Base-by-base conservation (phyloP, 164 flowering plant species). In the Stephania yunnanensis region DNA sequence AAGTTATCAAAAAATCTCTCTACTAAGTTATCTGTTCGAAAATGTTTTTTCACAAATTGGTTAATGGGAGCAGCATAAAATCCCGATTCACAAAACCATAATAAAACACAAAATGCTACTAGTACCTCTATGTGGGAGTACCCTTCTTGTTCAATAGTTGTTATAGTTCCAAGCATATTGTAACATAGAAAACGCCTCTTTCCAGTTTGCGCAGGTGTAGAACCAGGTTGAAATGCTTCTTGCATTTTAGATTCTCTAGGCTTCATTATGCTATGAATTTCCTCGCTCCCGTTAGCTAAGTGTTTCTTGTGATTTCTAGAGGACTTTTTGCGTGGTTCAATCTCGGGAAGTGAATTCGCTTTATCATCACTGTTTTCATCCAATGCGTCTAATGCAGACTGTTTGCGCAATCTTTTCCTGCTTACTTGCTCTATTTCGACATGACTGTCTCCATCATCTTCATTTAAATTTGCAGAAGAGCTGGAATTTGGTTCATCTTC, bases 131-230 rank as follows among this genome's bases (percentile, higher is more conserved):
- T 86, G 81, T 94, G 99, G 73, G 89, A 88, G 75, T 87, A 89
- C 48, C 92, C 98, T 71, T 91, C 98, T 80, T 87, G 86, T 69
- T 91, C 90, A 72, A 89, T 84, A 31, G 97, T 83, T 15, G 97
- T 94, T 82, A 96, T 87, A 77, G 85, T 80, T 81, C 99, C 99
- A 52, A 96, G 86, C 97, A 96, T 94, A 80, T 91, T 92, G 84
- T 96, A 96, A 84, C 97, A 96, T 72, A 96, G 82, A 77, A 96
- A 96, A 52, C 78, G 89, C 79, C 91, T 81, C 79, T 90, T 94
- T 66, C 92, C 98, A 70, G 85, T 85, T 76, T 89, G 94, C 11
- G 71, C 75, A 44, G 97, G 96, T 69, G 98, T 94, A 29, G 88
- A 84, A 53, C 99, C 97, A 66, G 99, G 92, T 83, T 96, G 99